Conservation (phyloP, 306 rosid genomes). For the Alnus glutinosa region DNA sequence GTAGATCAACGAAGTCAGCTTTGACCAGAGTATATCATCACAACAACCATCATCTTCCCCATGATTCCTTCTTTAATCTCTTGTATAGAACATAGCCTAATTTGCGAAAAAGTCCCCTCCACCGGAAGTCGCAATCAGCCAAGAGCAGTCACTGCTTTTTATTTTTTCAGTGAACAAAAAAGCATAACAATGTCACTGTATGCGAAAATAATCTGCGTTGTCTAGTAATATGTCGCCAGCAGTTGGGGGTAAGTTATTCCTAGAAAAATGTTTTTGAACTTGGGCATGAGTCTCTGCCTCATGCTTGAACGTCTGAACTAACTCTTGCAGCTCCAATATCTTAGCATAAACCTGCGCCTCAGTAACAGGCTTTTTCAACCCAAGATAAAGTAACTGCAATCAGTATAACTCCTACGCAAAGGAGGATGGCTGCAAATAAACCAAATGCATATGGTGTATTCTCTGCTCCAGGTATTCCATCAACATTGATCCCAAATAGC, state of each 20-base stretch:
- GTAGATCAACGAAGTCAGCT: no score
- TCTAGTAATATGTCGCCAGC: slow-evolving; percentile 52
- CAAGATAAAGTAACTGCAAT: slow-evolving; percentile 69
- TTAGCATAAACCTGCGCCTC: slow-evolving; percentile 69
- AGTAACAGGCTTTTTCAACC: slow-evolving; percentile 58
- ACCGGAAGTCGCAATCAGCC: neutral
- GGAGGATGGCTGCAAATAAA: slow-evolving; percentile 60
- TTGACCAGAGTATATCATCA: no score
- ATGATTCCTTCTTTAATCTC: neutral
- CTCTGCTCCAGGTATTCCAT: slow-evolving; percentile 78
- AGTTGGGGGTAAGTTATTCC: slow-evolving; percentile 75
- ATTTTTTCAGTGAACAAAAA: no score
- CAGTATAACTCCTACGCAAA: slow-evolving; percentile 53
- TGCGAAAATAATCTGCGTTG: slow-evolving; percentile 44
- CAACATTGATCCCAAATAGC: slow-evolving; percentile 89
- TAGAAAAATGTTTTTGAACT: slow-evolving; percentile 51
- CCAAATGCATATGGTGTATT: slow-evolving; percentile 83
- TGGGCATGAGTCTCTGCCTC: slow-evolving; percentile 94
- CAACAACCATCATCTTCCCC: neutral
- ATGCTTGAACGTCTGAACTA: slow-evolving; percentile 82
- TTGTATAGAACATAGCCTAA: neutral
- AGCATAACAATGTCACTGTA: slow-evolving; percentile 15
- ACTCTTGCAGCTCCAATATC: slow-evolving; percentile 74
- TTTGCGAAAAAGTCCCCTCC: neutral
- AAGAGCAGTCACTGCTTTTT: neutral